Conservation (phyloP, 768 basidiomycete genomes). For the Termitomyces sp. region DNA sequence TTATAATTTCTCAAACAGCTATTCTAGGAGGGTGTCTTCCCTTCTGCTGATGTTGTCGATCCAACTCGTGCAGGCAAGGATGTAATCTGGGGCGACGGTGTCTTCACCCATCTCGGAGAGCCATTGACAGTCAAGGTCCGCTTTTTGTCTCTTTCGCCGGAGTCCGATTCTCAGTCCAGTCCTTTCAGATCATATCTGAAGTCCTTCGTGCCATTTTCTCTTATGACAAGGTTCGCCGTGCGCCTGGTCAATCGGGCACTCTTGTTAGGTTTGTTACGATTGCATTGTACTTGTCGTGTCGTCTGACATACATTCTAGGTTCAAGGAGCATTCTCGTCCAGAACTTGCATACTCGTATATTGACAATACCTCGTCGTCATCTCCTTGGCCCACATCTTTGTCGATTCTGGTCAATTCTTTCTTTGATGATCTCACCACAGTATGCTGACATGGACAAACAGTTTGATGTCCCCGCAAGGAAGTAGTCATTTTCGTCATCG, state of each 20-base stretch:
- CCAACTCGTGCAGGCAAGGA: slow-evolving; percentile 38
- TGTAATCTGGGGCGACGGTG: slow-evolving; percentile 42
- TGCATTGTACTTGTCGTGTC: neutral
- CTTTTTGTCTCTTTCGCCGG: neutral
- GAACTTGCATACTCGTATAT: slow-evolving; percentile 54
- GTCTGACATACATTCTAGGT: slow-evolving; percentile 25
- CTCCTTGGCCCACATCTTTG: slow-evolving; percentile 68
- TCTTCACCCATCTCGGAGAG: slow-evolving; percentile 40
- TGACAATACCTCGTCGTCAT: slow-evolving; percentile 38
- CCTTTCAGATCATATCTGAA: slow-evolving; percentile 51
- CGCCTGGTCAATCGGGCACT: slow-evolving; percentile 60
- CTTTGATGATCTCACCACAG: neutral
- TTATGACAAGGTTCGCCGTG: slow-evolving; percentile 54
- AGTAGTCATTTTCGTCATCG: neutral
- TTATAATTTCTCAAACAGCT: neutral
- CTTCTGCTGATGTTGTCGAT: slow-evolving; percentile 40
- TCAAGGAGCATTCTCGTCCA: slow-evolving; percentile 40
- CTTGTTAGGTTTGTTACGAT: slow-evolving; percentile 42
- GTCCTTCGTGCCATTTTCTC: slow-evolving; percentile 62
- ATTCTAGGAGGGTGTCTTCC: slow-evolving; percentile 45
- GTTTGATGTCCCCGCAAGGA: neutral
- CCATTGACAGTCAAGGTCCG: slow-evolving; percentile 50
- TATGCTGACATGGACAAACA: neutral
- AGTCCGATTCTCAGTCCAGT: slow-evolving; percentile 26
- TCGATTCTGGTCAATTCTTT: slow-evolving; percentile 44